Base-by-base conservation (phyloP, 495 filamentous ascomycete species). In the Aspergillus homomorphus region DNA sequence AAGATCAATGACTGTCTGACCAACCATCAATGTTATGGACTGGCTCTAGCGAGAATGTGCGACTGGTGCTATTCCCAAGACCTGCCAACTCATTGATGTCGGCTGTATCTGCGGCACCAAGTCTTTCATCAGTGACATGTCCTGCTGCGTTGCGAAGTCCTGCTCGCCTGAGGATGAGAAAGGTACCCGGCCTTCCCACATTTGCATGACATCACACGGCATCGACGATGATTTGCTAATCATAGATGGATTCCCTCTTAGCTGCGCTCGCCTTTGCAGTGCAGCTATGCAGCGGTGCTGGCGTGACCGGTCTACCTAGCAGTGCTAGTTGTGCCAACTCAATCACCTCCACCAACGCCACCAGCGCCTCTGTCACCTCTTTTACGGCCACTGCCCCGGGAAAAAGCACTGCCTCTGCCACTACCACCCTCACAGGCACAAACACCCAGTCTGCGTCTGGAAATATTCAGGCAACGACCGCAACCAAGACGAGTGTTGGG, bases 51-150 rank as follows among this genome's bases (percentile, higher is more conserved):
- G 76, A 76, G 10, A 45, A 4, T 90, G 87, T 63, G 83, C 81
- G 12, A 70, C 71, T 52, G 56, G 68, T 20, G 33, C 75, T 14
- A 78, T 82, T 45, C 76, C 83, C 7, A 19, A 46, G 8, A 72
- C 71, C 57, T 92, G 89, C 71, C 71, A 75, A 15, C 53, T 62
- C 16, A 64, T 80, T 49, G 81, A 91, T 57, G 66, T 84, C 59
- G 62, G 70, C 41, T 95, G 91, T 69, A 90, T 92, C 64, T 95
- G 91, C 74, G 63, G 58, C 12, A 74, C 81, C 69, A 62, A 69
- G 6, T 66, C 68, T 9, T 89, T 89, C 76, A 77, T 96, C 57
- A 62, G 46, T 38, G 61, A 70, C 30, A 84, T 94, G 56, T 73
- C 84, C 26, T 89, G 87, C 76, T 96, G 91, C 67, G 76, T 95